phyloP scores from a whole-genome alignment of 2,329 filamentous ascomycete species.

The Ceratocystis papillata region DNA sequence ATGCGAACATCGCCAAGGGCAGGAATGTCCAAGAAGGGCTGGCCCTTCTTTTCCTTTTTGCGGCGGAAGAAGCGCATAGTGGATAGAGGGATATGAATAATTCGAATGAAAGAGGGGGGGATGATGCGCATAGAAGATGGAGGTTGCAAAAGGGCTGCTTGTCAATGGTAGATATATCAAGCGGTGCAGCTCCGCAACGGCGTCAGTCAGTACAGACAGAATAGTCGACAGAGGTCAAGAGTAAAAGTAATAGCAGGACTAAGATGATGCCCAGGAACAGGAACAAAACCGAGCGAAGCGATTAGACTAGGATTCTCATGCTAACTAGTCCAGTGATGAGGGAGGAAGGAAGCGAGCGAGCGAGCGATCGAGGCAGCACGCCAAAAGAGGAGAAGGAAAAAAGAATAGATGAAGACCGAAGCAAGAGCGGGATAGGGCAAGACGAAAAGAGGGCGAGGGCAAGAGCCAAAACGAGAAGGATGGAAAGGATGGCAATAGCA shows the following conservation, averaged over 20 bases:
- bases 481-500: not conserved
- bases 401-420: not conserved
- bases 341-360: too few relatives aligned
- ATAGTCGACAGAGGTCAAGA: not conserved
- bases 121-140: slow-evolving; percentile 30
- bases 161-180: too few relatives aligned
- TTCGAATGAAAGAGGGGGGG: slow-evolving; percentile 8
- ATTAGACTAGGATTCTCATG: slow-evolving; percentile 8
- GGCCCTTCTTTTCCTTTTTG: slow-evolving; percentile 30
- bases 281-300: not conserved
- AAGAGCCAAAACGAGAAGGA: not conserved
- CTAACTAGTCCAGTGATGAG: too few relatives aligned
- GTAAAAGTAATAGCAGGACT: not conserved
- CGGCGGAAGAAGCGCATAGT: slow-evolving; percentile 29
- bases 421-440: not conserved
- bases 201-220: too few relatives aligned
- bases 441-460: not conserved
- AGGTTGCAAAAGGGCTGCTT: slow-evolving; percentile 8
- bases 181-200: too few relatives aligned
- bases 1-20: slow-evolving; percentile 17
- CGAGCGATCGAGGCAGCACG: too few relatives aligned
- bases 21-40: slow-evolving; percentile 29
- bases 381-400: not conserved
- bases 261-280: not conserved
- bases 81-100: not conserved